Base-by-base conservation (phyloP, 2,329 filamentous ascomycete species). In the Ophiognomonia clavigignenti-juglandacearum region DNA sequence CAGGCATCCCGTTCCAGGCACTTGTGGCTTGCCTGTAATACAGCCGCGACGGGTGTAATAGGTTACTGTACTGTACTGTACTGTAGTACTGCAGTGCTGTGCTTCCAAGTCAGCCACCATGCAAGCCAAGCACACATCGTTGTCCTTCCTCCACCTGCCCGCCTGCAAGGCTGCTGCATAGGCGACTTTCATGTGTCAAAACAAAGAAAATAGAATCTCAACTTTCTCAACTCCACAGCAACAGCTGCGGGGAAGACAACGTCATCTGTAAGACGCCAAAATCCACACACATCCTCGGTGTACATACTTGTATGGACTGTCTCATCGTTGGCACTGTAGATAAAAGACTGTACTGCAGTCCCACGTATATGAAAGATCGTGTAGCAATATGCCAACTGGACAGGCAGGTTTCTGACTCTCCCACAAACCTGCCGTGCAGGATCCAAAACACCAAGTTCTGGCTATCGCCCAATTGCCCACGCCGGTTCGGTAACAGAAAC, bases 231-330 rank as follows among this genome's bases (percentile, higher is more conserved):
- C 40, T 19, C 24, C 41, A 26, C 26, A 31, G 11, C 22, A 27
- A 23, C 20, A 35, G n/a, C 40, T 51, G 49, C 49, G 45, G 49
- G 41, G 49, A 48, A n/a, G n/a, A n/a, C n/a, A 48, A 51, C 49
- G 49, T 51, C 49, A 51, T n/a, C n/a, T n/a, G n/a, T 51, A 40
- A 37, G 4, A 22, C 20, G 18, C 35, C 31, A 37, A 19, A 29
- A 36, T 20, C 22, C 31, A 36, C 43, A 19, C 27, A 26, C 19
- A 26, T 20, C 36, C 32, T 19, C 37, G 35, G 31, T 41, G 11
- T 27, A 4, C 16, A 14, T 10, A 13, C 29, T 34, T 16, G n/a
- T 18, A 18, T 14, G 14, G n/a, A 16, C 11, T 14, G n/a, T 16
- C 14, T 18, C 16, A 41, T 18, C 6, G 16, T 13, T 4, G 16